Base-by-base conservation (phyloP, 306 rosid species). In the Adenanthera pavonina region DNA sequence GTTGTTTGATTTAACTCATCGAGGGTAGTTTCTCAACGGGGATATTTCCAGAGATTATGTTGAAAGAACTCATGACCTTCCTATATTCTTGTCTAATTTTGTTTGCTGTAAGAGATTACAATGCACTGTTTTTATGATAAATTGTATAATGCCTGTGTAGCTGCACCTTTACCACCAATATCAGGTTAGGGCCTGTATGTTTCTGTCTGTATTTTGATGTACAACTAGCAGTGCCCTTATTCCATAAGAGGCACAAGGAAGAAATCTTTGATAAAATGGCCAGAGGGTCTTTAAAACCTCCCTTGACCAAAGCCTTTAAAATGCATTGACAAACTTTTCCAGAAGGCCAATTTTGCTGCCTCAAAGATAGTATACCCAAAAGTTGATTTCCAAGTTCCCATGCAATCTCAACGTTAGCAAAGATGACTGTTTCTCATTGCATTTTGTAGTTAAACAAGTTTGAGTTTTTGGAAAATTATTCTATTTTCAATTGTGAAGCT, bases 371-470 rank as follows among this genome's bases (percentile, higher is more conserved):
- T 25, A 25, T 60, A 60, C 38, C 65, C 66, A 30, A 60, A 60
- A 25, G 66, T 30, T 25, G 5, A 60, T 60, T 60, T 59, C 36
- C 12, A 14, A 62, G 41, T 35, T 11, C 43, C 69, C 69, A 64
- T 6, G 46, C 69, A 34, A 13, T 64, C 11, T 14, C 44, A 35
- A 64, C 3, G 10, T 38, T 1, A 35, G 69, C 69, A 64, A 64
- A 64, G 44, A 64, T 64, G 10, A 34, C 41, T 12, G 9, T 62
- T 62, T 62, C 36, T 65, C 34, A 12, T 48, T 62, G 36, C 66
- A 69, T 69, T 79, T 82, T 66, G 70, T 19, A 59, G 68, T 68
- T 69, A 46, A 69, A 79, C 59, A 46, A 49, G 74, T 34, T 78
- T 78, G 38, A 49, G 74, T 34, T 78, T 78, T 62, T 44, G 59